These are phyloP conservation scores for Dictyophora rubrovolvata DNA, from an alignment of 768 basidiomycete genomes.

Conservation along the genomic window DNA sequence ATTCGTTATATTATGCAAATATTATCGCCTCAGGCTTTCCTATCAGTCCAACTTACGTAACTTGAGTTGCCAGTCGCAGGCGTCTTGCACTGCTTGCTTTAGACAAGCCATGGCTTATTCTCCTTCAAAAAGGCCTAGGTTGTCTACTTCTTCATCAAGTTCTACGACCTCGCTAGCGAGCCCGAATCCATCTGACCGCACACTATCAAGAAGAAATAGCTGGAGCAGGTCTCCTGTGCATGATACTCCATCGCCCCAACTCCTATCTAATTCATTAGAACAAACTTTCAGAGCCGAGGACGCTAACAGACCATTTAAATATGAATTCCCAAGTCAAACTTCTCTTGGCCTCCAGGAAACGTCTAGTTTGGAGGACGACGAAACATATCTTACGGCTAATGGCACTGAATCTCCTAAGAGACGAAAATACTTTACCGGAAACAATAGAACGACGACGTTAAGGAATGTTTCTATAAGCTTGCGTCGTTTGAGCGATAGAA, in stretches of 20 bases:
- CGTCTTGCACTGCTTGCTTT: background rate
- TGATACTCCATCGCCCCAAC: background rate
- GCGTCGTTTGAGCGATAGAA: constrained; percentile 59
- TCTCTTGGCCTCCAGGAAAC: constrained; percentile 2
- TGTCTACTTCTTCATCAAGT: constrained; percentile 2
- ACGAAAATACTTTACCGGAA: background rate
- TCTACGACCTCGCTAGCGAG: constrained; percentile 1
- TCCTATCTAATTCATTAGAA: background rate
- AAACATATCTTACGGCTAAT: constrained; percentile 1
- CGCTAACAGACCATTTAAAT: constrained; percentile 1
- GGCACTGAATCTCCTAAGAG: background rate
- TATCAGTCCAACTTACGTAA: background rate
- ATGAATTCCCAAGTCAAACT: constrained; percentile 6
- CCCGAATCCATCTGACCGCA: background rate
- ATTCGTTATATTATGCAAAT: background rate
- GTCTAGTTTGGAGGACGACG: constrained; percentile 3
- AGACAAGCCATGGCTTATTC: constrained; percentile 9
- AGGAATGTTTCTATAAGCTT: constrained; percentile 47
- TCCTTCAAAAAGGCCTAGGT: constrained; percentile 1
- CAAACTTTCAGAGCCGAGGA: constrained; percentile 1
- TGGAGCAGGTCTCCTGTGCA: background rate
- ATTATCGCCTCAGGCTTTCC: background rate
- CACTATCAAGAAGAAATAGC: constrained; percentile 5
- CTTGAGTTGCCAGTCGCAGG: background rate
- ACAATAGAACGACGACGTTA: constrained; percentile 34